Conservation (phyloP, 2,329 filamentous ascomycete genomes). For the Plenodomus biglobosus region DNA sequence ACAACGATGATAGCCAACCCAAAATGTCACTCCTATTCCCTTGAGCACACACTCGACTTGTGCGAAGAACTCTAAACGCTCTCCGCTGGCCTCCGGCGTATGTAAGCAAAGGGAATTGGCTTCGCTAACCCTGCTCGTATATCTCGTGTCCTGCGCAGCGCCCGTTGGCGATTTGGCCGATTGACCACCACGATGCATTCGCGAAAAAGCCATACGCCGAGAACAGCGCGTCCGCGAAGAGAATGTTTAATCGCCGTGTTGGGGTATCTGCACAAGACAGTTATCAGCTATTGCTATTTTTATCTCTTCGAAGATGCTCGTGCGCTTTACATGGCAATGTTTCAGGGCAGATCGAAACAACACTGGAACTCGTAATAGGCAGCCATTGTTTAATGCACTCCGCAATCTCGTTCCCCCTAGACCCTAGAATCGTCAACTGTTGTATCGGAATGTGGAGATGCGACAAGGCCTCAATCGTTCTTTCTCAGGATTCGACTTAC, state of each 20-base stretch:
- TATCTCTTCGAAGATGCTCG: neutral
- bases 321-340: neutral
- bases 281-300: neutral
- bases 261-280: neutral
- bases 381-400: neutral
- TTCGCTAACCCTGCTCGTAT: no score
- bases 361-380: neutral
- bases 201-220: no score
- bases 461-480: neutral
- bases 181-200: no score
- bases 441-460: neutral
- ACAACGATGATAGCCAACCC: neutral
- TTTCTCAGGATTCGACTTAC: neutral
- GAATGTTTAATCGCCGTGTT: no score
- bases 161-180: no score
- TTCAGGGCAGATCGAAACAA: neutral
- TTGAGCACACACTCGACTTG: neutral
- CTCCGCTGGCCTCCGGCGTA: neutral
- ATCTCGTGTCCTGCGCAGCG: no score
- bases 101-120: no score
- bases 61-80: neutral
- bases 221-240: no score
- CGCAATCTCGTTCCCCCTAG: neutral
- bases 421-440: neutral
- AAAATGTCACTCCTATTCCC: neutral